Conservation (phyloP, 2,329 filamentous ascomycete species). For the Fusarium decemcellulare region DNA sequence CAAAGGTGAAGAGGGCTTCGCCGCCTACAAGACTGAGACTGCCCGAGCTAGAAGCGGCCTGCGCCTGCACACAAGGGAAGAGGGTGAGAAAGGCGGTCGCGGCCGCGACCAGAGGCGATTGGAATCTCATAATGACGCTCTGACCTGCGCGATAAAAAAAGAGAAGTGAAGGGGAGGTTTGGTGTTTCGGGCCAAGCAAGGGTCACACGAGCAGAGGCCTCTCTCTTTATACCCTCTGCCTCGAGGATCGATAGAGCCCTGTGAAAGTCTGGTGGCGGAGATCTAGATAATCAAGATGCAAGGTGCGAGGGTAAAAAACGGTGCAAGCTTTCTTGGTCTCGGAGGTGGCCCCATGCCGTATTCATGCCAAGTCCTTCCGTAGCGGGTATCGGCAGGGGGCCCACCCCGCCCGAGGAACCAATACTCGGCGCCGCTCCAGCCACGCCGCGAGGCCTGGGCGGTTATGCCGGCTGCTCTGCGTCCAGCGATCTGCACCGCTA, state of each 20-base stretch:
- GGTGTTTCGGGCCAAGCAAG: neutral
- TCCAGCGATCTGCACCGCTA: neutral
- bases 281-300: neutral
- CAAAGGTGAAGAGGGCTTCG: conserved; percentile 50
- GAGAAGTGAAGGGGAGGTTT: neutral
- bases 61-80: conserved; percentile 22
- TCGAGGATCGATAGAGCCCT: no score
- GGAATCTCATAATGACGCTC: conserved; percentile 30
- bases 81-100: conserved; percentile 27
- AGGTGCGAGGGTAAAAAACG: neutral
- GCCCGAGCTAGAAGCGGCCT: conserved; percentile 19
- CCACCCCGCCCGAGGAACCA: conserved; percentile 18
- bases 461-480: neutral
- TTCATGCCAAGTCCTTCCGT: conserved; percentile 18
- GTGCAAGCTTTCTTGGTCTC: neutral
- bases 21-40: conserved; percentile 33
- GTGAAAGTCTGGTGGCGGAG: no score
- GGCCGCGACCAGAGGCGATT: conserved; percentile 20
- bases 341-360: neutral
- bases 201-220: no score
- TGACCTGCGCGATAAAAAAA: neutral
- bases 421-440: conserved; percentile 33
- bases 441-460: conserved; percentile 16
- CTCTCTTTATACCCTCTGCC: no score
- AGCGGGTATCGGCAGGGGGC: conserved; percentile 4